Evolutionary conservation across 1,139 yeast species (phyloP), one percentile per base, ranked within the genome.

Genomic region (Candida sojae): DNA sequence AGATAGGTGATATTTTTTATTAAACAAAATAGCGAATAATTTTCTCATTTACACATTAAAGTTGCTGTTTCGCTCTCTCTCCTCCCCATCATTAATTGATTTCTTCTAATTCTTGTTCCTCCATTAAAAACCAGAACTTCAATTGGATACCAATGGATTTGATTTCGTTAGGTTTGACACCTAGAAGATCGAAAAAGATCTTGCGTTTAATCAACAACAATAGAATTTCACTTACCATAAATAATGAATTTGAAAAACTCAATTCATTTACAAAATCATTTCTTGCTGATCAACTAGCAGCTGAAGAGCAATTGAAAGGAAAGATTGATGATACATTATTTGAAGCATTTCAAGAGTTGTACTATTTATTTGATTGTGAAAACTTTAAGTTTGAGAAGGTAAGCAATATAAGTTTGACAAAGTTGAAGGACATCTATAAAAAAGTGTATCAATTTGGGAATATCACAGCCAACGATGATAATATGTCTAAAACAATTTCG

Each of bases 251-350:
- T 32, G 46, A 49, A 13, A 43, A 43, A 25, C 41, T 53, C n/a
- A 55, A 53, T 33, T 21, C 46, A 10, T 44, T 35, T n/a, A 56
- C 57, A n/a, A 54, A 52, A 28, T 45, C 47, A 32, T 54, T 47
- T 43, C 41, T 55, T 30, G 39, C 49, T 17, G 37, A 42, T 11
- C 48, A 48, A 38, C 44, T 43, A 29, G 44, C 43, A 43, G 41
- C 48, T 30, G 45, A 54, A 35, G 55, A 58, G 46, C 23, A 44
- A 30, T 39, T 42, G 34, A 55, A 60, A 25, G 64, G 61, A 34
- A 53, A 59, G 41, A 51, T 59, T 42, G 62, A 63, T 45, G 64
- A 62, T 23, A 63, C 60, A 48, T 53, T 67, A 25, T 67, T 64
- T 49, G 53, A 56, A 7, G 47, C 58, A 4, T 67, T 67, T 50